Percentiles rank a stretch among this genome's conserved stretches.
Evolutionary conservation across 192 early-diverging fungal species (phyloP).

Genomic region (Linnemannia schmuckeri): DNA sequence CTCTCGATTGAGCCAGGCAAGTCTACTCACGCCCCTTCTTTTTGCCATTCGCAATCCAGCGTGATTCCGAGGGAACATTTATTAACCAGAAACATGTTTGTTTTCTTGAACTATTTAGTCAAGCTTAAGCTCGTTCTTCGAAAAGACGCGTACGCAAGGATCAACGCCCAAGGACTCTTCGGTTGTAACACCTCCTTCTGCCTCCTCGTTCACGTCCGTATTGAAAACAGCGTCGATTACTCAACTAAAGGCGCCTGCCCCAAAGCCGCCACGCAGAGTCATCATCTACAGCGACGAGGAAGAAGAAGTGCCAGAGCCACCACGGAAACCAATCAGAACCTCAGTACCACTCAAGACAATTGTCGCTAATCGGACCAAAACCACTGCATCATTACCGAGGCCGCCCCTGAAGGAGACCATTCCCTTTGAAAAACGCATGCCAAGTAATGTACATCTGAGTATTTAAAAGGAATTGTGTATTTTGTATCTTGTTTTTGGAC

Average conservation of each 20-base stretch:
- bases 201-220: background rate
- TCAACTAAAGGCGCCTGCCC: background rate
- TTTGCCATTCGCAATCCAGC: background rate
- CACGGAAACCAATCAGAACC: background rate
- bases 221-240: background rate
- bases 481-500: background rate
- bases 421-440: slow-evolving; percentile 47
- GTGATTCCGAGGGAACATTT: background rate
- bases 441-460: slow-evolving; percentile 14
- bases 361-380: background rate
- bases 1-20: slow-evolving; percentile 23
- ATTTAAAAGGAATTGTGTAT: background rate
- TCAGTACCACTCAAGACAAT: background rate
- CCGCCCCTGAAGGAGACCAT: background rate
- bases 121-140: slow-evolving; percentile 24
- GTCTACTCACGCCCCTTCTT: background rate
- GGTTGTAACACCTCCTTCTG: no score
- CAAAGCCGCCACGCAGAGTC: slow-evolving; percentile 17
- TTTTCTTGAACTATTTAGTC: background rate
- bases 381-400: background rate
- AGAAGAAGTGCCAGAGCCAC: background rate
- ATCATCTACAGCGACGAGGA: slow-evolving; percentile 33
- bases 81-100: background rate
- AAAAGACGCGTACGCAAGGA: background rate
- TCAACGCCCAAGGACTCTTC: background rate